Evolutionary conservation across 768 basidiomycete genomes (phyloP).

Genomic region (Nevesoporus exiguus): DNA sequence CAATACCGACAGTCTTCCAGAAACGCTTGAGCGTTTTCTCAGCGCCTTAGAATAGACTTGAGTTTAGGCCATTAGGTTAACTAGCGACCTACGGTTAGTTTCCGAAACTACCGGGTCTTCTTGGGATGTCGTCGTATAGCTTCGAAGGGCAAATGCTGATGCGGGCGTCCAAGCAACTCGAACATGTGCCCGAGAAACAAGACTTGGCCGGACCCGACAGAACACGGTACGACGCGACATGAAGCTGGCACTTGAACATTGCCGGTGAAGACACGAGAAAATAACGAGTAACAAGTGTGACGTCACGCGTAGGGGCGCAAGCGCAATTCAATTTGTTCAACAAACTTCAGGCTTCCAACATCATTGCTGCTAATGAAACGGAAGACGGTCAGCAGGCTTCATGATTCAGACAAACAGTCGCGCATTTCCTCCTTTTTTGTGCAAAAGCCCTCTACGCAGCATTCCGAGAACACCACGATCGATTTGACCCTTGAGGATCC

Average conservation of each 20-base stretch:
- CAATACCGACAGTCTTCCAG: conserved; percentile 89
- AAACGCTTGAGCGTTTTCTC: conserved; percentile 86
- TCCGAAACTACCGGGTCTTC: conserved; percentile 52
- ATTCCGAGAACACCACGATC: conserved; percentile 34
- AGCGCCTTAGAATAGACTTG: conserved; percentile 52
- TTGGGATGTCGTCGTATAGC: conserved; percentile 15
- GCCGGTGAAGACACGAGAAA: conserved; percentile 1
- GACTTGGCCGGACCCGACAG: conserved; percentile 2
- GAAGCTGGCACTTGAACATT: background rate
- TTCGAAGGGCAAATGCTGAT: background rate
- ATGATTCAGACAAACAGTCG: conserved; percentile 27
- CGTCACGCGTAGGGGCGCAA: conserved; percentile 19
- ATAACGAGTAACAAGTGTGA: conserved; percentile 13
- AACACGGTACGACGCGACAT: conserved; percentile 14
- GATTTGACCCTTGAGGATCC: conserved; percentile 52
- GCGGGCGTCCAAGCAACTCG: background rate
- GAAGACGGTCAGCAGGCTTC: conserved; percentile 1
- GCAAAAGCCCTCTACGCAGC: conserved; percentile 18
- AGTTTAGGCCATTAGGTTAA: background rate
- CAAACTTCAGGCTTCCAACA: background rate
- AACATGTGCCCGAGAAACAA: background rate
- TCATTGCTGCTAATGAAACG: conserved; percentile 16
- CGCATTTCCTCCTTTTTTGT: conserved; percentile 44
- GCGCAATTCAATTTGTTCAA: background rate
- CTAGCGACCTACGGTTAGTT: conserved; percentile 54